Percentiles rank a stretch among this genome's conserved stretches.
Conservation (phyloP, 352 stramenopile genomes). For the Globisporangium iwayamae region DNA sequence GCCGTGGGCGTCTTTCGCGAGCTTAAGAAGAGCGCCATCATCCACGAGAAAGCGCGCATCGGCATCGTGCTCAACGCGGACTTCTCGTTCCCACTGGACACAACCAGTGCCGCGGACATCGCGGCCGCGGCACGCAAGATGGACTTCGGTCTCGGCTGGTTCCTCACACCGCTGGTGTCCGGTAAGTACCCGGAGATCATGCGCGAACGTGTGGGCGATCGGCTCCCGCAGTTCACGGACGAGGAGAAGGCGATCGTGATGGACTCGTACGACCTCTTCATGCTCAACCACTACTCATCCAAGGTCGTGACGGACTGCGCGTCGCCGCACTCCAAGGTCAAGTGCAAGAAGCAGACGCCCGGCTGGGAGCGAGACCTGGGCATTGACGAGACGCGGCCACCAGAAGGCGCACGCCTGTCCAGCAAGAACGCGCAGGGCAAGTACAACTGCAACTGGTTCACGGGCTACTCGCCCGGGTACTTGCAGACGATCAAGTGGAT, state of each 20-base stretch:
- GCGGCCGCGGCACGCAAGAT: conserved; percentile 77
- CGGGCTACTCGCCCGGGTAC: conserved; percentile 39
- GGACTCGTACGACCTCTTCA: conserved; percentile 92
- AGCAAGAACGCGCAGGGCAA: conserved; percentile 34
- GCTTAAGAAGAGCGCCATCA: conserved; percentile 20
- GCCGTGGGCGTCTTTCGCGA: conserved; percentile 81
- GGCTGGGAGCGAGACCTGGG: conserved; percentile 47
- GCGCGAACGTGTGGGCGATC: conserved; percentile 63
- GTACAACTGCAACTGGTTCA: conserved; percentile 42
- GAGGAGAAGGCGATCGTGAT: conserved; percentile 66
- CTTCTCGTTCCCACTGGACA: conserved; percentile 73
- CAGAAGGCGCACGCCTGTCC: conserved; percentile 49
- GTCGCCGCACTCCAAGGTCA: conserved; percentile 25
- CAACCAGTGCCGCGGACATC: conserved; percentile 35
- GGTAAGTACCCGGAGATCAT: conserved; percentile 93
- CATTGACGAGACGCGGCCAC: conserved; percentile 45
- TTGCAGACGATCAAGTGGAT: conserved; percentile 39
- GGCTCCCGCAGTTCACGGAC: conserved; percentile 86
- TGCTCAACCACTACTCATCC: conserved; percentile 93
- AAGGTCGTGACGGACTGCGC: conserved; percentile 52
- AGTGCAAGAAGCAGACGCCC: conserved; percentile 27
- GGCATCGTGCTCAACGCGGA: conserved; percentile 91
- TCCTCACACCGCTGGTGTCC: conserved; percentile 83
- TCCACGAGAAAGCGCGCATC: conserved; percentile 68
- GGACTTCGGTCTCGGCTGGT: conserved; percentile 90